Evolutionary conservation across 2,329 filamentous ascomycete genomes (phyloP), one percentile per base, ranked within the genome.

Genomic region (Penicillium sp.): DNA sequence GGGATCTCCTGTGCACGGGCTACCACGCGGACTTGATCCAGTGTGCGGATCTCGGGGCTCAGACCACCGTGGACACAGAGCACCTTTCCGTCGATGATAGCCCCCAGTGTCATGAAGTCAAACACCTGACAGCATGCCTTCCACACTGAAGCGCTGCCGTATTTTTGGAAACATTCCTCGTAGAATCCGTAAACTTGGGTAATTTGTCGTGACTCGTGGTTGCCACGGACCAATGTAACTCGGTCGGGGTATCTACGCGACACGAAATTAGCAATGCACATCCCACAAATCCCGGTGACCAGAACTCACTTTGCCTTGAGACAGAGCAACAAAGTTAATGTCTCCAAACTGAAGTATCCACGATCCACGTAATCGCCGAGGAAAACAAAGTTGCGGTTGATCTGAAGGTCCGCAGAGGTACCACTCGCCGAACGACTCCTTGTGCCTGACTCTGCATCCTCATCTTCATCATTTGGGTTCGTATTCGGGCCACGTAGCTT

Each of bases 171-270:
- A 68, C 93, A 97, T 77, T 97, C 93, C 69, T 97, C 93, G 78
- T 97, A 97, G 78, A 97, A 97, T 58, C 93, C 93, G 72, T 97
- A 97, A 13, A 97, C 93, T 5, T 91, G 96, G 21, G 93, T 97
- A 62, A 97, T 97, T 74, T 97, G 93, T 55, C 93, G 86, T 42
- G 92, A 97, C 76, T 97, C 93, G 79, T 96, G 92, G 72, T 96
- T 96, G 60, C 93, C 93, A 60, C 93, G 85, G 68, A 97, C 96
- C 40, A 97, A 83, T 4, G 94, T 97, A 79, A 97, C 97, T 64
- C 94, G 90, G 74, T 97, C 92, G 49, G 93, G 94, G 71, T 97
- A 97, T 72, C 93, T 53, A 27, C 5, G 13, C 11, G 31, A 4
- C n/a, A 21, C 4, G 3, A 5, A 16, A 38, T 53, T 24, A 53